phyloP scores from a whole-genome alignment of 1,139 yeast genomes.

The Debaryomyces subglobosus region DNA sequence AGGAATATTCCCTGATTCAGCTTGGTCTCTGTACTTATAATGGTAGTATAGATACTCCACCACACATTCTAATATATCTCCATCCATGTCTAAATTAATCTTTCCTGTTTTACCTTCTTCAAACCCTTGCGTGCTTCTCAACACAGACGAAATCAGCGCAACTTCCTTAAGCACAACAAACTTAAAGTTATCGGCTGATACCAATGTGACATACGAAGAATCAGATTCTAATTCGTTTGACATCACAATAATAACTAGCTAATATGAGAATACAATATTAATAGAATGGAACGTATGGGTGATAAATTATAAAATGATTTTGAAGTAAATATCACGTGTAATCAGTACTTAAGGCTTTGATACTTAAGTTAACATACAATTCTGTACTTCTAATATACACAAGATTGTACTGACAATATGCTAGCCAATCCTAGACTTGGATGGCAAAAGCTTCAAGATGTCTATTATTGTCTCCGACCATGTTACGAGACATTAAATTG shows the following conservation, averaged over 20 bases:
- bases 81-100: constrained; percentile 66
- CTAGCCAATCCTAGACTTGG: constrained; percentile 48
- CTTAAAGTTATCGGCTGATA: constrained; percentile 74
- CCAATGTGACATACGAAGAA: constrained; percentile 56
- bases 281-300: background rate
- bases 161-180: constrained; percentile 73
- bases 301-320: background rate
- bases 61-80: constrained; percentile 73
- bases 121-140: constrained; percentile 68
- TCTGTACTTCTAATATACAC: background rate
- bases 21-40: constrained; percentile 64
- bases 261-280: background rate
- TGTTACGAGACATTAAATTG: constrained; percentile 45
- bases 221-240: constrained; percentile 15
- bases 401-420: constrained; percentile 16
- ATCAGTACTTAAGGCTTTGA: background rate
- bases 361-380: background rate
- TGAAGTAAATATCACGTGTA: background rate
- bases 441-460: constrained; percentile 69
- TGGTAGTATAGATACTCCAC: constrained; percentile 86
- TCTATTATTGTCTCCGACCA: constrained; percentile 55
- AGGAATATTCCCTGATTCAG: constrained; percentile 63
- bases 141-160: constrained; percentile 81
- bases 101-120: constrained; percentile 55
- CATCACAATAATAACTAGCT: background rate